Percentiles rank a stretch among this genome's conserved stretches.
Evolutionary conservation across 2,329 filamentous ascomycete genomes (phyloP).

Genomic region (Dactylella cylindrospora): DNA sequence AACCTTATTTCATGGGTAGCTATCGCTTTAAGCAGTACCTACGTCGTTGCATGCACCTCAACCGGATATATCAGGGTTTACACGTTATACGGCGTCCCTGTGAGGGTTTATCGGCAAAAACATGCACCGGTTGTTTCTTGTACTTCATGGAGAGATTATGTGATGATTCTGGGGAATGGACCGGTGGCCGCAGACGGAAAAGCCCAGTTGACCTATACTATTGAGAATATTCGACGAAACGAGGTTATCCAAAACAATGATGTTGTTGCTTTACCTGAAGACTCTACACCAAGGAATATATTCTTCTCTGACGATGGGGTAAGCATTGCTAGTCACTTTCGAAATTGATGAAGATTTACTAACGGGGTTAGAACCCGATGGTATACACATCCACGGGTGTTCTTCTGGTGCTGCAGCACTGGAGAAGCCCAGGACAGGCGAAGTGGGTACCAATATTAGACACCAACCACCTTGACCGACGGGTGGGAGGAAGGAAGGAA

Average conservation of each 20-base stretch:
- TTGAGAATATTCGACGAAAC: constrained; percentile 91
- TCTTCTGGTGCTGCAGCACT: constrained; percentile 82
- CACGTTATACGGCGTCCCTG: constrained; percentile 86
- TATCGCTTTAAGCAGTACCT: constrained; percentile 87
- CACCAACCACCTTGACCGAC: constrained; percentile 77
- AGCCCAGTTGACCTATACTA: constrained; percentile 79
- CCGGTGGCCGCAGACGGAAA: constrained; percentile 76
- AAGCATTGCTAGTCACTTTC: constrained; percentile 52
- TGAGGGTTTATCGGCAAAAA: constrained; percentile 87
- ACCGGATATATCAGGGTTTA: constrained; percentile 88
- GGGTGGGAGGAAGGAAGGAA: constrained; percentile 79
- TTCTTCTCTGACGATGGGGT: constrained; percentile 93
- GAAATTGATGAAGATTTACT: constrained; percentile 26
- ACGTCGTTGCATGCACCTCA: constrained; percentile 83
- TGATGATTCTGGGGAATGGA: constrained; percentile 94
- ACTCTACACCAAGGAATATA: constrained; percentile 72
- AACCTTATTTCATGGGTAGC: constrained; percentile 54
- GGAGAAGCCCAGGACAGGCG: constrained; percentile 81
- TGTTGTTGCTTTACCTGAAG: constrained; percentile 77
- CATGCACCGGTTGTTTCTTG: constrained; percentile 87
- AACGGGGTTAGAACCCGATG: constrained; percentile 71
- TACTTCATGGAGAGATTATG: constrained; percentile 90
- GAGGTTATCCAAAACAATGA: constrained; percentile 95
- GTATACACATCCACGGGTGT: constrained; percentile 94
- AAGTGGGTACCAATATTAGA: constrained; percentile 91